Evolutionary conservation across 768 basidiomycete species (phyloP), one percentile per base, ranked within the genome.

Genomic region (Brasilioporus rufonigricans): DNA sequence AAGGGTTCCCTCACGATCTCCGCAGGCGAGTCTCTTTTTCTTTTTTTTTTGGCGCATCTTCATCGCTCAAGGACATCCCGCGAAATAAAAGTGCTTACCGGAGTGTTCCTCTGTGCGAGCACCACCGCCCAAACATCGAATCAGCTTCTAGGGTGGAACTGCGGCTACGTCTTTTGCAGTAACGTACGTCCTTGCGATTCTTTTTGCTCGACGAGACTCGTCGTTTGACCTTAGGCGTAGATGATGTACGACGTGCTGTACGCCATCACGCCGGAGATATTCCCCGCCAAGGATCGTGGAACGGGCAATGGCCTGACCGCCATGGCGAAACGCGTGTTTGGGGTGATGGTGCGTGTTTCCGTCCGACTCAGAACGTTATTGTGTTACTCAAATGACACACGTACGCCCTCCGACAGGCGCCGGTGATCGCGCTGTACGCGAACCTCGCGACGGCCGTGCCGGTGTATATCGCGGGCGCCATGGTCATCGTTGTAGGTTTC

Each of bases 241-340:
- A 80, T 86, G 57, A 89, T 89, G 87, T 89, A 86, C 48, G 86
- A 87, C 5, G 86, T 89, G 3, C 61, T 90, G 44, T 89, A 87
- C 61, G 85, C 86, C 16, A 69, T 86, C 45, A 82, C 87, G 1
- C 81, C 86, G 0, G 86, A 90, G 67, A 74, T 86, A 6, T 87
- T 88, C 65, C 83, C 86, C 13, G 83, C 84, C 29, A 86, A 86
- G 64, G 81, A 88, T 67, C 76, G 87, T 32, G 87, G 87, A 0
- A 90, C 87, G 0, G 87, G 87, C 4, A 87, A 85, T 57, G 85
- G 82, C 4, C 71, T 89, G 44, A 78, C 79, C 1, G 77, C 84
- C 10, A 82, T 81, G 1, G 80, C 83, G 0, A 75, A 76, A 41
- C 77, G 87, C 14, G 73, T 88, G 14, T 89, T 88, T 66, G 84